A percentile compares a stretch with the other conserved stretches of the same genome.
Conservation (phyloP, 257 asterid genomes). For the Mentha longifolia region DNA sequence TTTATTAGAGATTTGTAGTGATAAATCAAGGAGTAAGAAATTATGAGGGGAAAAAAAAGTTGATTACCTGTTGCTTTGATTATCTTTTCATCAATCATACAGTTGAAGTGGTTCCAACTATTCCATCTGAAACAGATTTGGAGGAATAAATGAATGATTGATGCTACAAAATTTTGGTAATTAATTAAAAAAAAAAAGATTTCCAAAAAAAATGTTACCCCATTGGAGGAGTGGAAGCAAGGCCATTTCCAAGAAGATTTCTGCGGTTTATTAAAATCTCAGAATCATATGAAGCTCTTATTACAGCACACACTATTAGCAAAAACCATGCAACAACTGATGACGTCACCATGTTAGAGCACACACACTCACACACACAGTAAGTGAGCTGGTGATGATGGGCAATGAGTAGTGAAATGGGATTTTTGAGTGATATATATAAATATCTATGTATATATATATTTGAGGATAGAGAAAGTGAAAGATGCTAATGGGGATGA, state of each 20-base stretch:
- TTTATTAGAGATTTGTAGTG: too few relatives aligned
- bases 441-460: too few relatives aligned
- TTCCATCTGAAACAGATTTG: conserved; percentile 61
- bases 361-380: background rate
- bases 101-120: conserved; percentile 82
- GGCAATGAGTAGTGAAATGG: background rate
- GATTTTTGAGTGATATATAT: too few relatives aligned
- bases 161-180: background rate
- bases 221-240: conserved; percentile 54
- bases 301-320: background rate
- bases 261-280: conserved; percentile 29
- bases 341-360: background rate
- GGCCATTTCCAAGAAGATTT: conserved; percentile 42
- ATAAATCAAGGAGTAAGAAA: background rate
- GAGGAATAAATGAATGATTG: background rate
- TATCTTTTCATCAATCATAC: conserved; percentile 63
- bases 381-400: background rate
- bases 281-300: background rate
- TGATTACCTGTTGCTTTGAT: conserved; percentile 64
- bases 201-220: conserved; percentile 29
- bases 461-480: background rate
- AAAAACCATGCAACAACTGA: conserved; percentile 25
- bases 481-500: background rate
- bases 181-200: background rate
- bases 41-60: background rate